Percentiles rank a stretch among this genome's conserved stretches.
Conservation (phyloP, 2,329 filamentous ascomycete genomes). For the Paracamarosporium sp. region DNA sequence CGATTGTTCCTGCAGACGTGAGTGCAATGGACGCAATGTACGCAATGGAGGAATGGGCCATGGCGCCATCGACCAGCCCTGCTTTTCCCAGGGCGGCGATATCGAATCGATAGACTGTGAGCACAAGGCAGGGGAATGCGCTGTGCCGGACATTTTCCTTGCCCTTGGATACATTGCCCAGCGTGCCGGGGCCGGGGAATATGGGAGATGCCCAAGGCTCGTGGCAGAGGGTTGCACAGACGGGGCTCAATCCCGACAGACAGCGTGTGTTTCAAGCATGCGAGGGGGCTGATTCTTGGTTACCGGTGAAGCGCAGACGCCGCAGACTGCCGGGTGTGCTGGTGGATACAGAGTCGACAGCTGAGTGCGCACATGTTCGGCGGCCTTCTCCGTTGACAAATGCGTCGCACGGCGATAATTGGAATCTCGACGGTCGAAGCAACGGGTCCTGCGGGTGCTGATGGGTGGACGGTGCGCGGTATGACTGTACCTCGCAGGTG, state of each 20-base stretch:
- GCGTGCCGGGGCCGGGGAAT: conserved; percentile 2
- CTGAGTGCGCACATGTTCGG: conserved; percentile 13
- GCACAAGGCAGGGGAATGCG: conserved; percentile 3
- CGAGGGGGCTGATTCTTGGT: conserved; percentile 21
- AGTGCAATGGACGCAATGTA: not conserved
- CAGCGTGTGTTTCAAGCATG: too few species aligned
- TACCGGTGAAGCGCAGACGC: conserved; percentile 7
- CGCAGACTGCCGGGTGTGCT: not conserved
- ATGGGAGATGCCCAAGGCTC: conserved; percentile 3
- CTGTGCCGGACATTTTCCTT: conserved; percentile 1
- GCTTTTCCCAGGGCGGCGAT: conserved; percentile 3
- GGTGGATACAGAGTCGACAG: conserved; percentile 18
- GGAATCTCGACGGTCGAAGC: conserved; percentile 13
- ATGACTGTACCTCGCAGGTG: conserved; percentile 39
- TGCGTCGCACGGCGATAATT: conserved; percentile 31
- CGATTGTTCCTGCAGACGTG: conserved; percentile 24
- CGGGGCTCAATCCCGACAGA: conserved; percentile 31
- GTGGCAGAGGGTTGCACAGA: conserved; percentile 24
- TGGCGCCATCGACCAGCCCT: conserved; percentile 1
- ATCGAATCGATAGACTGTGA: conserved; percentile 11
- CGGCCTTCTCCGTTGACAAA: conserved; percentile 15
- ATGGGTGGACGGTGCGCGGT: conserved; percentile 36
- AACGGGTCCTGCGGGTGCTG: conserved; percentile 18
- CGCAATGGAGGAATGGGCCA: not conserved
- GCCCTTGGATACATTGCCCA: conserved; percentile 6